Evolutionary conservation across 164 flowering plant genomes (phyloP).

Genomic region (Litsea cubeba): DNA sequence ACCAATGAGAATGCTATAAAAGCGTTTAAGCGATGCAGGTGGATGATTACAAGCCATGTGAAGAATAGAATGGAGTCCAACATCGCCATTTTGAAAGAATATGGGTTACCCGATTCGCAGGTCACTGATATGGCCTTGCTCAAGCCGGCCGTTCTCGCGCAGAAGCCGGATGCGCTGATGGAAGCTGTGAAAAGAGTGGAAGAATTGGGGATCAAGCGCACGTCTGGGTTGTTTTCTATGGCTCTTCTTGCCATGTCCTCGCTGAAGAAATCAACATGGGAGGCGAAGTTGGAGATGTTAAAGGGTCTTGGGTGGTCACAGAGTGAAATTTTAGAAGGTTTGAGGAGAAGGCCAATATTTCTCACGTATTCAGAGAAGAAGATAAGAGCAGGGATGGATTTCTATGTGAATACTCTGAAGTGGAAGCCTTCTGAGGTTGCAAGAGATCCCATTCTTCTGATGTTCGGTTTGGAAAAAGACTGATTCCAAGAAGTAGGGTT

Average conservation of each 20-base stretch:
- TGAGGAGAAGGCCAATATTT: conserved; percentile 1
- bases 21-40: conserved; percentile 3
- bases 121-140: background rate
- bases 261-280: conserved; percentile 10
- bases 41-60: background rate
- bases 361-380: conserved; percentile 5
- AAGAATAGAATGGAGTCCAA: background rate
- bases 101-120: background rate
- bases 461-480: conserved; percentile 8
- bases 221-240: conserved; percentile 2
- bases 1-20: conserved; percentile 3
- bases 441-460: background rate
- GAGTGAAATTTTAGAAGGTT: conserved; percentile 1
- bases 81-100: conserved; percentile 8
- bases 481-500: conserved; percentile 10
- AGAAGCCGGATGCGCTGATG: background rate
- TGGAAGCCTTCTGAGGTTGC: background rate
- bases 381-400: conserved; percentile 6
- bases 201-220: conserved; percentile 6
- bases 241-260: conserved; percentile 5
- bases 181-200: conserved; percentile 2
- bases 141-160: conserved; percentile 5
- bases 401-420: conserved; percentile 7
- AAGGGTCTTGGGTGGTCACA: conserved; percentile 15
- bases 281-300: conserved; percentile 5